Evolutionary conservation across 768 basidiomycete species (phyloP).

Genomic region (Mycena indigotica): DNA sequence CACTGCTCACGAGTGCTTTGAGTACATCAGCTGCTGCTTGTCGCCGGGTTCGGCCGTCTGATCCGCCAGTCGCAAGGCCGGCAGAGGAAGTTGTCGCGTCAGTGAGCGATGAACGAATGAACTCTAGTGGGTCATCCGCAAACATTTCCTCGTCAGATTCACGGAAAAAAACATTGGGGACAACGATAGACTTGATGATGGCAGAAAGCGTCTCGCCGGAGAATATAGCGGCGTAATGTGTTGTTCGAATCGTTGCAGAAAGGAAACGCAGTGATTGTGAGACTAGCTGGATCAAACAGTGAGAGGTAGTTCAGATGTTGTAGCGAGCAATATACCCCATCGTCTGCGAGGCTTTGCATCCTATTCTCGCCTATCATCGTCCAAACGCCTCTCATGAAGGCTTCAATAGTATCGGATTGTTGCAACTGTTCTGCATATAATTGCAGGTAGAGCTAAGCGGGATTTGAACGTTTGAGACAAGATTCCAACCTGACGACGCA

Average conservation of each 20-base stretch:
- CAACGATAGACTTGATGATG: slow-evolving; percentile 86
- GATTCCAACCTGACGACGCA: slow-evolving; percentile 34
- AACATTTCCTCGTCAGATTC: slow-evolving; percentile 94
- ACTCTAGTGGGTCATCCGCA: slow-evolving; percentile 96
- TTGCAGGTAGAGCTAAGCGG: slow-evolving; percentile 71
- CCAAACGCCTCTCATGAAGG: slow-evolving; percentile 91
- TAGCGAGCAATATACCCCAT: slow-evolving; percentile 49
- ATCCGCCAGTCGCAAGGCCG: slow-evolving; percentile 34
- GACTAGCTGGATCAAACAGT: slow-evolving; percentile 64
- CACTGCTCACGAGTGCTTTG: slow-evolving; percentile 80
- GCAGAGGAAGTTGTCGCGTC: slow-evolving; percentile 70
- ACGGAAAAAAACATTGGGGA: slow-evolving; percentile 89
- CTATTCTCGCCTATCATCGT: slow-evolving; percentile 73
- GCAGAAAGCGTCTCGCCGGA: slow-evolving; percentile 77
- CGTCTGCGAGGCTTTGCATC: slow-evolving; percentile 71
- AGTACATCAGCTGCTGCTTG: slow-evolving; percentile 97
- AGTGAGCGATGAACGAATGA: slow-evolving; percentile 62
- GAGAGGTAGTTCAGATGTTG: slow-evolving; percentile 1
- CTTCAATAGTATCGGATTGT: slow-evolving; percentile 61
- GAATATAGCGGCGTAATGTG: slow-evolving; percentile 83
- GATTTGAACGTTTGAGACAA: neutral
- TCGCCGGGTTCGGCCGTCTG: slow-evolving; percentile 81
- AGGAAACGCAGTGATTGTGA: slow-evolving; percentile 90
- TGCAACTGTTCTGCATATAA: slow-evolving; percentile 78
- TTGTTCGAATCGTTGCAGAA: slow-evolving; percentile 88